A percentile compares a stretch with the other conserved stretches of the same genome.
phyloP scores from a whole-genome alignment of 805 yeast species.

The Hyphopichia homilentoma region DNA sequence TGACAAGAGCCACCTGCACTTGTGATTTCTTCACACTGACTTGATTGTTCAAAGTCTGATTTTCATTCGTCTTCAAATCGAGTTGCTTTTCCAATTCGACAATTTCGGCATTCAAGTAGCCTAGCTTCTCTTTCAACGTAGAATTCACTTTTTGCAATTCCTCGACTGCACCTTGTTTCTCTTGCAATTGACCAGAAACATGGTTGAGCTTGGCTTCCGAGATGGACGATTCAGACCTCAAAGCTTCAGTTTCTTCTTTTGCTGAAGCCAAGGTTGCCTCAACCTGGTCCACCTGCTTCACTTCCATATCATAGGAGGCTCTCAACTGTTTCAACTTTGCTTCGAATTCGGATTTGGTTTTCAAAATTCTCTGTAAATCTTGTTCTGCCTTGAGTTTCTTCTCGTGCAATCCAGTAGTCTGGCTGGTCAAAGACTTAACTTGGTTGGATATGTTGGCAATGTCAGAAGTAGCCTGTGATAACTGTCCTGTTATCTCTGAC shows the following conservation, averaged over 20 bases:
- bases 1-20: constrained; percentile 56
- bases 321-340: constrained; percentile 64
- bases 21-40: constrained; percentile 68
- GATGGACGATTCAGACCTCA: constrained; percentile 68
- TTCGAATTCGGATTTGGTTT: constrained; percentile 68
- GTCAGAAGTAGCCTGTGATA: constrained; percentile 78
- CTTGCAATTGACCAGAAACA: constrained; percentile 60
- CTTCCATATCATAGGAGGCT: constrained; percentile 73
- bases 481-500: constrained; percentile 57
- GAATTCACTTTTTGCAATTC: constrained; percentile 67
- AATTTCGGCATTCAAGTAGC: constrained; percentile 62
- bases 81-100: constrained; percentile 55
- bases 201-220: constrained; percentile 78
- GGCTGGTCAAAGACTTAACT: constrained; percentile 70
- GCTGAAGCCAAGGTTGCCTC: constrained; percentile 60
- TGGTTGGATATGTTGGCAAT: constrained; percentile 85
- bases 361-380: constrained; percentile 67
- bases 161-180: constrained; percentile 56
- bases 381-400: constrained; percentile 72
- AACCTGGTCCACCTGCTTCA: constrained; percentile 67
- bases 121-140: constrained; percentile 63
- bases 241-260: constrained; percentile 61
- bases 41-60: constrained; percentile 60
- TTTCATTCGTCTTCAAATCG: constrained; percentile 48
- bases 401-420: constrained; percentile 65